A percentile compares a stretch with the other conserved stretches of the same genome.
Evolutionary conservation across 2,329 filamentous ascomycete genomes (phyloP).

Genomic region (Arachnopeziza araneosa): DNA sequence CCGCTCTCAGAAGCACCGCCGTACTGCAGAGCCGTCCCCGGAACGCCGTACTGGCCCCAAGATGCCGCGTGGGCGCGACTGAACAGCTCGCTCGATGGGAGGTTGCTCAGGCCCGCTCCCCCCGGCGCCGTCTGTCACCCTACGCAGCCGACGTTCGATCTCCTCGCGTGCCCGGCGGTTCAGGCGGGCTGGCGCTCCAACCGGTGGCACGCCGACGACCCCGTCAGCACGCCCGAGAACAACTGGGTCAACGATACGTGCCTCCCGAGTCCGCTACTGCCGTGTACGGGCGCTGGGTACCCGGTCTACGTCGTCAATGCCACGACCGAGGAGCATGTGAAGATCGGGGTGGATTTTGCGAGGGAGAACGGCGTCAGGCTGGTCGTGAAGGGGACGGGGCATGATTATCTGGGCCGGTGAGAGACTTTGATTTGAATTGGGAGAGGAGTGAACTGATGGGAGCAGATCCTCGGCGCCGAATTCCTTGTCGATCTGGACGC

Average conservation of each 20-base stretch:
- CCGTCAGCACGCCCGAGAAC: conserved; percentile 35
- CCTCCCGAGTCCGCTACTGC: conserved; percentile 35
- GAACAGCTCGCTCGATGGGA: conserved; percentile 39
- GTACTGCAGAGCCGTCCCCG: conserved; percentile 44
- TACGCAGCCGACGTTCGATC: conserved; percentile 30
- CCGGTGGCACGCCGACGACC: conserved; percentile 35
- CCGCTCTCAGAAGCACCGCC: not conserved
- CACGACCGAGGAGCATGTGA: conserved; percentile 19
- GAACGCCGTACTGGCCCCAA: conserved; percentile 43
- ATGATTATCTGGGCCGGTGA: conserved; percentile 33
- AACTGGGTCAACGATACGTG: conserved; percentile 47
- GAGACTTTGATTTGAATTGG: not conserved
- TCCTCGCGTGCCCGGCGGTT: conserved; percentile 30
- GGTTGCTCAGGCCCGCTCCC: conserved; percentile 38
- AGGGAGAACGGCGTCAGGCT: conserved; percentile 31
- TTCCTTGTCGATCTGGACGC: conserved; percentile 49
- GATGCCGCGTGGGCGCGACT: conserved; percentile 39
- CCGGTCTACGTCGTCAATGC: conserved; percentile 36
- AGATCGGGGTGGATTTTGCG: conserved; percentile 32
- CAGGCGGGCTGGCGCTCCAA: conserved; percentile 30
- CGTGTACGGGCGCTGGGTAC: conserved; percentile 37
- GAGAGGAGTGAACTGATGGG: not conserved
- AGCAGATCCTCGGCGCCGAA: conserved; percentile 34
- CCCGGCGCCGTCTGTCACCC: conserved; percentile 42
- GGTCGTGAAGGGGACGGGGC: conserved; percentile 40